phyloP scores from a whole-genome alignment of 495 filamentous ascomycete genomes.

The Trichoderma reesei region DNA sequence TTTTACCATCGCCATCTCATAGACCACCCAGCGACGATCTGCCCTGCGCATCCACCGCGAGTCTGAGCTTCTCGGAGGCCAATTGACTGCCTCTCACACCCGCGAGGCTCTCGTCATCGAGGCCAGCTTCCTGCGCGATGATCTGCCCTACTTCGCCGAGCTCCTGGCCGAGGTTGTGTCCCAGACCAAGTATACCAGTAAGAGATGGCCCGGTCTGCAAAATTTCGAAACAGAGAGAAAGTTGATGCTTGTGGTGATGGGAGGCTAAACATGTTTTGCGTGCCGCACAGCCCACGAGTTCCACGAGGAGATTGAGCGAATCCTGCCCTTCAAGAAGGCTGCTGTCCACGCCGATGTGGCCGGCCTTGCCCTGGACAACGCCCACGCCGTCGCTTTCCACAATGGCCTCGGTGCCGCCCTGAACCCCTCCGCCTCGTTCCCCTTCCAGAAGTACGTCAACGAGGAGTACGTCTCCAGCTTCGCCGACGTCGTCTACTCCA shows the following conservation, averaged over 20 bases:
- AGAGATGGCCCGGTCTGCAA: conserved; percentile 21
- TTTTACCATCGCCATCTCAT: conserved; percentile 22
- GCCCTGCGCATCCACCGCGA: conserved; percentile 89
- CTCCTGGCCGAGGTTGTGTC: conserved; percentile 84
- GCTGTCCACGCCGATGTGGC: conserved; percentile 53
- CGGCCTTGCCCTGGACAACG: conserved; percentile 71
- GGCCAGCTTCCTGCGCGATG: conserved; percentile 87
- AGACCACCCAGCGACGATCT: conserved; percentile 81
- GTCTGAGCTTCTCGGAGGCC: conserved; percentile 83
- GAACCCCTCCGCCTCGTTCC: conserved; percentile 57
- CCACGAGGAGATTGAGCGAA: conserved; percentile 68
- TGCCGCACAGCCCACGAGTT: conserved; percentile 63
- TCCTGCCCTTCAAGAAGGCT: conserved; percentile 64
- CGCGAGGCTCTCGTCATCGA: conserved; percentile 85
- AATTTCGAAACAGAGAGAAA: background rate
- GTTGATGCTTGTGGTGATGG: background rate
- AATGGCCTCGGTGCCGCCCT: conserved; percentile 72
- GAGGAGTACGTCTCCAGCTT: conserved; percentile 60
- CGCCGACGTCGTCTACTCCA: conserved; percentile 67
- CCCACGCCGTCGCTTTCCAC: conserved; percentile 88
- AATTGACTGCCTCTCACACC: conserved; percentile 75
- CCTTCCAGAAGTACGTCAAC: conserved; percentile 67
- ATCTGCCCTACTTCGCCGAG: conserved; percentile 96
- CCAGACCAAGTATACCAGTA: conserved; percentile 76
- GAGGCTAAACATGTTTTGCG: conserved; percentile 10